Percentiles rank a stretch among this genome's conserved stretches.
Evolutionary conservation across 2,329 filamentous ascomycete species (phyloP).

Genomic region (Cytospora paraplurivora): DNA sequence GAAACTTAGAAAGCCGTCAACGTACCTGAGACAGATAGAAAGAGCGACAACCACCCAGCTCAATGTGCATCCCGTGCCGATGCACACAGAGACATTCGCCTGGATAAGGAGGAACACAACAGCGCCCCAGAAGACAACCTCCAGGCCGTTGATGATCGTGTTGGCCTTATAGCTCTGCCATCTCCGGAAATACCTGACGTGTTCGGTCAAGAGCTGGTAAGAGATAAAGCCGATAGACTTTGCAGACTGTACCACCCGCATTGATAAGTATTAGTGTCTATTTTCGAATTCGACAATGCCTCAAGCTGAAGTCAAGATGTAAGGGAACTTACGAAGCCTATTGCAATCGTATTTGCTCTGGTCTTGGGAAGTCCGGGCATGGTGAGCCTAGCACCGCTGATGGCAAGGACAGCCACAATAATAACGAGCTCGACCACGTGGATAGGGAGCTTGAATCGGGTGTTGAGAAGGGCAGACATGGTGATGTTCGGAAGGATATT

Average conservation of each 20-base stretch:
- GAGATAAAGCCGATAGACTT: constrained; percentile 45
- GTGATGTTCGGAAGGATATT: too few species aligned
- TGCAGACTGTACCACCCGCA: constrained; percentile 36
- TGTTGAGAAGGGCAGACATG: constrained; percentile 10
- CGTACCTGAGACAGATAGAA: constrained; percentile 25
- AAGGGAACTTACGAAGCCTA: constrained; percentile 29
- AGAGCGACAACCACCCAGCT: constrained; percentile 27
- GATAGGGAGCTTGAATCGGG: constrained; percentile 24
- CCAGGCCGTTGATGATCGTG: constrained; percentile 44
- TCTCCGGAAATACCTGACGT: constrained; percentile 37
- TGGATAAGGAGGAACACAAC: constrained; percentile 38
- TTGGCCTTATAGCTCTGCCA: constrained; percentile 46
- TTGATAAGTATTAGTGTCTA: background rate
- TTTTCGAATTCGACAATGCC: too few species aligned
- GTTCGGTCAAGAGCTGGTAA: constrained; percentile 45
- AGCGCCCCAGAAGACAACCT: constrained; percentile 46
- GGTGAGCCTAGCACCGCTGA: constrained; percentile 20
- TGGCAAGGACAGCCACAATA: constrained; percentile 22
- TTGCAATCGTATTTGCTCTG: constrained; percentile 29
- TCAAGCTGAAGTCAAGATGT: too few species aligned
- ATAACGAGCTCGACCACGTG: constrained; percentile 22
- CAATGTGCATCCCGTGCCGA: constrained; percentile 28
- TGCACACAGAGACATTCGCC: constrained; percentile 29
- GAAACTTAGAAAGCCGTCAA: too few species aligned
- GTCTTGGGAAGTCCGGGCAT: constrained; percentile 18